Conservation (phyloP, 306 rosid species). For the Calophaca sinica region DNA sequence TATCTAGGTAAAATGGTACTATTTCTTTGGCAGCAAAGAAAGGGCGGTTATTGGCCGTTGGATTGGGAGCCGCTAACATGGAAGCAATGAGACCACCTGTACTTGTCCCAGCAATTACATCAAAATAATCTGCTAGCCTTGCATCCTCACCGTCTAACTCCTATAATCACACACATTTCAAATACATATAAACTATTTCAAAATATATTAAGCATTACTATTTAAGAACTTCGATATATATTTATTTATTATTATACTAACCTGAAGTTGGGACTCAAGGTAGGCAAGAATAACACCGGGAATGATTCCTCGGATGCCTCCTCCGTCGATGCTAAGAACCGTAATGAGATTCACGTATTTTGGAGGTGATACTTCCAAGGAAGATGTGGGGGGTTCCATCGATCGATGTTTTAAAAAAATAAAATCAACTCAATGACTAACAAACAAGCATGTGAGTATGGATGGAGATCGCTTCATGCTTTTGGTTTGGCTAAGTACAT, state of each 20-base stretch:
- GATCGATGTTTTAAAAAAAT: constrained; percentile 8
- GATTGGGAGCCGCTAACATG: constrained; percentile 49
- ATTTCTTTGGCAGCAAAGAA: constrained; percentile 46
- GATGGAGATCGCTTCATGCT: not conserved
- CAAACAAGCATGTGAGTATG: not conserved
- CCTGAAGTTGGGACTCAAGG: constrained; percentile 56
- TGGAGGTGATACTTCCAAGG: not conserved
- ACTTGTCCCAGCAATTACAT: constrained; percentile 54
- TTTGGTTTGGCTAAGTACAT: not conserved
- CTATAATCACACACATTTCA: not conserved
- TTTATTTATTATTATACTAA: no score
- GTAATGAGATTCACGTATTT: constrained; percentile 25
- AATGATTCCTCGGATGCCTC: constrained; percentile 56
- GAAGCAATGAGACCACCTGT: constrained; percentile 49
- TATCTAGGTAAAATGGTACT: constrained; percentile 34
- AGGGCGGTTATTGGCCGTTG: constrained; percentile 43
- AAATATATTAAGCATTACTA: not conserved
- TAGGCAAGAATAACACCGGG: constrained; percentile 50
- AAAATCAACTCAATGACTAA: not conserved
- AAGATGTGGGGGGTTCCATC: constrained; percentile 30
- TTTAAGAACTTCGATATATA: no score
- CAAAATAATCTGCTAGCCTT: constrained; percentile 53
- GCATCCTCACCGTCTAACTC: constrained; percentile 43
- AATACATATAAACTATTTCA: not conserved
- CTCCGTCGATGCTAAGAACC: constrained; percentile 56